Base-by-base conservation (phyloP, 1,139 yeast genomes). In the Pichia sp. region DNA sequence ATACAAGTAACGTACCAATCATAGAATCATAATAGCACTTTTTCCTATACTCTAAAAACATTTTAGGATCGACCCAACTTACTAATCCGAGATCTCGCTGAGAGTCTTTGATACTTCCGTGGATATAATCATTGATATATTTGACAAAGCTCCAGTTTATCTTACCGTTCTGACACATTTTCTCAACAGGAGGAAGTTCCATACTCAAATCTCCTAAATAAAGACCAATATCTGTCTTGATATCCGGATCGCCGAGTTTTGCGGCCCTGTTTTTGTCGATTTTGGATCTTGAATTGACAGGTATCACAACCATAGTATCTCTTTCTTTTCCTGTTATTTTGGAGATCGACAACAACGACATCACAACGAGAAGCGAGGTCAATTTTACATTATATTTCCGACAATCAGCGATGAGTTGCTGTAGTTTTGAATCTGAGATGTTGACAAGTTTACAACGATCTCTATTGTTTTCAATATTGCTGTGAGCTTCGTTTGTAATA, bases 91-190 rank as follows among this genome's bases (percentile, higher is more conserved):
- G 41, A 50, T 56, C 58, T 29, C 51, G 49, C 41, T 51, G 54
- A 7, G 57, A 53, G 17, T 49, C 30, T 17, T 49, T 30, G 3
- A 49, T 47, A 41, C 49, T 52, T 4, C 30, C 10, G 24, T 58
- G 60, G 34, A 58, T 56, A 24, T 27, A 34, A 17, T 48, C 54
- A 31, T 56, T 56, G 7, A 56, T 31, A 49, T 50, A 53, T 53
- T 50, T 47, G 10, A 58, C 56, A 12, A 56, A 14, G 10, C 51
- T 49, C 59, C 60, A 58, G 36, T 55, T 49, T 1, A 58, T 40
- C 27, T 43, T 24, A 3, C 48, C 50, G 40, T 34, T 36, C 14
- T n/a, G n/a, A 30, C 49, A 50, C 16, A 50, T 44, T n/a, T 51
- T 54, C 9, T 27, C 33, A 12, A 55, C 33, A 0, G 55, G 46